Percentiles rank a stretch among this genome's conserved stretches.
Evolutionary conservation across 306 rosid genomes (phyloP).

Genomic region (Oxytropis ochrocephala): DNA sequence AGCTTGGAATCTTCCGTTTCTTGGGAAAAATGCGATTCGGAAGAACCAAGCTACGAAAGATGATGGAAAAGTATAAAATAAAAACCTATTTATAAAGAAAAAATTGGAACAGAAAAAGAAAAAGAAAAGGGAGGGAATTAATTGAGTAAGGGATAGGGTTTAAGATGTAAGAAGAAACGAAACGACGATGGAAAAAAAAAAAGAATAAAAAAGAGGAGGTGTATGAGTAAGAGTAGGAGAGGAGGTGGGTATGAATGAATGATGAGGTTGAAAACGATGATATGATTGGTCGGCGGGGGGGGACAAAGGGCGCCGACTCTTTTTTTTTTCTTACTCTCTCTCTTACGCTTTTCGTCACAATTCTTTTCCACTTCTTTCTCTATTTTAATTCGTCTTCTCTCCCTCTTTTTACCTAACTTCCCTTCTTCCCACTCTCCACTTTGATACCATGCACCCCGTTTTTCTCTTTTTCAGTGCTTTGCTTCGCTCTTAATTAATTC

Average conservation of each 20-base stretch:
- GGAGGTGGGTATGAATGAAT: neutral
- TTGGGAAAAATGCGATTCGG: slow-evolving; percentile 37
- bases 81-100: neutral
- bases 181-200: neutral
- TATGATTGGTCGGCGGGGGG: slow-evolving; percentile 77
- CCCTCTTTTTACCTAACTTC: neutral
- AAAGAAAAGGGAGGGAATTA: no score
- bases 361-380: neutral
- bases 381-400: neutral
- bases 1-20: slow-evolving; percentile 31
- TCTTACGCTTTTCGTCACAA: neutral
- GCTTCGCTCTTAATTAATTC: neutral
- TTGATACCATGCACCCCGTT: neutral
- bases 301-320: slow-evolving; percentile 68
- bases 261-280: slow-evolving; percentile 38
- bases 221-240: neutral
- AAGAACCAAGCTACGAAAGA: slow-evolving; percentile 32
- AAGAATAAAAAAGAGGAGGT: neutral
- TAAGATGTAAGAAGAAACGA: neutral
- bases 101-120: neutral
- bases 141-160: neutral
- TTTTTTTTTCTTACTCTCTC: slow-evolving; percentile 25
- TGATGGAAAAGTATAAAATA: neutral
- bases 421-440: slow-evolving; percentile 10
- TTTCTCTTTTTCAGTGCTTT: neutral